Evolutionary conservation across 2,329 filamentous ascomycete genomes (phyloP).

Genomic region (Epichloe aotearoae): DNA sequence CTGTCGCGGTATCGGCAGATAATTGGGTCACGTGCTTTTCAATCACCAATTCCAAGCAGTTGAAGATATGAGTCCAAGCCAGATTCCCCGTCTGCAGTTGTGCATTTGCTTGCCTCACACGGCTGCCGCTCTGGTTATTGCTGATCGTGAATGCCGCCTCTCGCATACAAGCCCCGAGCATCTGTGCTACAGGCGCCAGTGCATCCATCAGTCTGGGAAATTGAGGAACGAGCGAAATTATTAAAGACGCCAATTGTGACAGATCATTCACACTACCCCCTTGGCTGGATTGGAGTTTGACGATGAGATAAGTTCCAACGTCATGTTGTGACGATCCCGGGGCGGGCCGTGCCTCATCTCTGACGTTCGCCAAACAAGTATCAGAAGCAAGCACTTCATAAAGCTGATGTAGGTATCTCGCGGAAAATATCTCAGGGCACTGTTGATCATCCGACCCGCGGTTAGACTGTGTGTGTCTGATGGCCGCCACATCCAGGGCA

Average conservation of each 20-base stretch:
- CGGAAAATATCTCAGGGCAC: conserved; percentile 15
- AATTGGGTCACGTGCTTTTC: conserved; percentile 44
- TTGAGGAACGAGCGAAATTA: conserved; percentile 28
- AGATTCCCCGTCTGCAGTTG: conserved; percentile 27
- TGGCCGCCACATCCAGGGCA: conserved; percentile 27
- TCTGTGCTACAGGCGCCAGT: conserved; percentile 24
- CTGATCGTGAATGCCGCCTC: conserved; percentile 15
- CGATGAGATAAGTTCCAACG: conserved; percentile 23
- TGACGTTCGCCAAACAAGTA: conserved; percentile 7
- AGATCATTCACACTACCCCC: conserved; percentile 33
- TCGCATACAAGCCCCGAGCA: conserved; percentile 20
- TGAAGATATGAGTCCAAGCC: conserved; percentile 30
- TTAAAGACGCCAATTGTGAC: conserved; percentile 26
- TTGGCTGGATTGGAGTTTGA: conserved; percentile 27
- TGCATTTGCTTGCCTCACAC: conserved; percentile 14
- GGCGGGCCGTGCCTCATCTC: conserved; percentile 7
- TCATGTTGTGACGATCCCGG: conserved; percentile 8
- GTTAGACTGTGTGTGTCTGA: conserved; percentile 9
- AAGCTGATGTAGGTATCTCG: conserved; percentile 32
- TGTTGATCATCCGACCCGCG: conserved; percentile 4
- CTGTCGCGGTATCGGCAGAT: conserved; percentile 28
- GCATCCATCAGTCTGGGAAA: conserved; percentile 35
- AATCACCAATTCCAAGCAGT: conserved; percentile 31
- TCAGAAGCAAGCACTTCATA: conserved; percentile 13
- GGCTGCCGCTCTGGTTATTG: conserved; percentile 8